These are phyloP conservation scores for Puccinellia tenuiflora DNA, from an alignment of 176 grass and related monocot genomes.

Conservation along the genomic window DNA sequence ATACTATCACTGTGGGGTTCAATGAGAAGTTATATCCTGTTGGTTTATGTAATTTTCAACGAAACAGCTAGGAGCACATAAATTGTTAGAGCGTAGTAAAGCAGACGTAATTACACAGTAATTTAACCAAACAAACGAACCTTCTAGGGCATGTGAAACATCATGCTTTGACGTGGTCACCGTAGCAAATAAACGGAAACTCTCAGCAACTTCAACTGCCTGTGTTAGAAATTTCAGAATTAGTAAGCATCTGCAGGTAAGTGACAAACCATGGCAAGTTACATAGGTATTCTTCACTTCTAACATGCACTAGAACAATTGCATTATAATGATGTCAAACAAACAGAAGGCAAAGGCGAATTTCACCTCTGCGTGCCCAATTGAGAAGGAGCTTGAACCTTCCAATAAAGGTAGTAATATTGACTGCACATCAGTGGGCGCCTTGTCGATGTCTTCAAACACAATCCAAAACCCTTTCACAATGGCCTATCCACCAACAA, in stretches of 20 bases:
- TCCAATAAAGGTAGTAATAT: slow-evolving; percentile 83
- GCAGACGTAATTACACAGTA: not conserved
- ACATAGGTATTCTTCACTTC: not conserved
- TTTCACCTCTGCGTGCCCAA: slow-evolving; percentile 77
- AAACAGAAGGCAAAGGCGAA: slow-evolving; percentile 6
- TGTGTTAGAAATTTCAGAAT: slow-evolving; percentile 30
- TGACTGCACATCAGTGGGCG: slow-evolving; percentile 85
- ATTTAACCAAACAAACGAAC: slow-evolving; percentile 32
- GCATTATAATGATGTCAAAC: not conserved
- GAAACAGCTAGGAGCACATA: not conserved
- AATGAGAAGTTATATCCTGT: not conserved
- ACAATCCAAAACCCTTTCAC: slow-evolving; percentile 86
- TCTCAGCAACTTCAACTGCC: slow-evolving; percentile 67
- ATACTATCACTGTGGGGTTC: not conserved
- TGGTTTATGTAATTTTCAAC: slow-evolving; percentile 2
- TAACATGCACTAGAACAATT: not conserved
- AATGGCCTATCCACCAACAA: slow-evolving; percentile 46
- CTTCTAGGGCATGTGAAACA: slow-evolving; percentile 58
- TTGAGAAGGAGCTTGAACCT: slow-evolving; percentile 69
- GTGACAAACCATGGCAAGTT: not conserved
- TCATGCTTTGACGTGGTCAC: slow-evolving; percentile 73
- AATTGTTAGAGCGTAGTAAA: not conserved
- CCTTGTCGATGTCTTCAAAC: slow-evolving; percentile 97
- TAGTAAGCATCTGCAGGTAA: slow-evolving; percentile 19
- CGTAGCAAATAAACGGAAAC: slow-evolving; percentile 84